Base-by-base conservation (phyloP, 1,139 yeast species). In the Nakaseomyces delphensis region DNA sequence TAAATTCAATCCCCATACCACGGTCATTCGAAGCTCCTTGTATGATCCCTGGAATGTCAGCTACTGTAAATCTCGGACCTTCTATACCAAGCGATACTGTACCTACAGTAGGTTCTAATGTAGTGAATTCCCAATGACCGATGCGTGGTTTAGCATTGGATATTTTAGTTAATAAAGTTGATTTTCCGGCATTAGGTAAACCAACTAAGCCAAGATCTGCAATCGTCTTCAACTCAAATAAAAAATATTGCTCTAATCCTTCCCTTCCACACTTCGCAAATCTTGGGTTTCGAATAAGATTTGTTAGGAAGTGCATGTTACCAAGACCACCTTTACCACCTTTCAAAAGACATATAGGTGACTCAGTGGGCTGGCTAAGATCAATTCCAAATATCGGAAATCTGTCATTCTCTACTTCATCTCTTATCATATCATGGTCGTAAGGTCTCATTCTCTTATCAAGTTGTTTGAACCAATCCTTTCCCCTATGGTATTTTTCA, bases 241-340 rank as follows among this genome's bases (percentile, higher is more conserved):
- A 64, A 51, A 91, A 86, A 48, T 72, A 69, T 18, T 76, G 74
- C 28, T 77, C 79, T 3, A 86, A 53, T 0, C 87, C 87, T 7
- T 66, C 66, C 45, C 97, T 72, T 2, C 97, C 98, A 32, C 60
- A 57, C 55, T 87, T 89, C 30, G 93, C 77, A 60, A 91, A 91
- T 41, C 94, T 68, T 4, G 98, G 98, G 56, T 87, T 89, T 45
- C 96, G 74, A 43, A 91, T 79, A 43, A 79, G 77, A 41, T 81
- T 73, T 1, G 96, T 86, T 41, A 84, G 68, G 57, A 91, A 91
- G 60, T 89, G 96, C 91, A 87, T 86, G 61, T 91, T 91, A 1
- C 98, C 98, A 69, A 89, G 71, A 0, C 98, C 98, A 21, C 97
- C 97, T 52, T 71, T 69, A 4, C 98, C 98, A 36, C 98, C 98